Base-by-base conservation (phyloP, 2,329 filamentous ascomycete species). In the Penicillium sclerotiorum region DNA sequence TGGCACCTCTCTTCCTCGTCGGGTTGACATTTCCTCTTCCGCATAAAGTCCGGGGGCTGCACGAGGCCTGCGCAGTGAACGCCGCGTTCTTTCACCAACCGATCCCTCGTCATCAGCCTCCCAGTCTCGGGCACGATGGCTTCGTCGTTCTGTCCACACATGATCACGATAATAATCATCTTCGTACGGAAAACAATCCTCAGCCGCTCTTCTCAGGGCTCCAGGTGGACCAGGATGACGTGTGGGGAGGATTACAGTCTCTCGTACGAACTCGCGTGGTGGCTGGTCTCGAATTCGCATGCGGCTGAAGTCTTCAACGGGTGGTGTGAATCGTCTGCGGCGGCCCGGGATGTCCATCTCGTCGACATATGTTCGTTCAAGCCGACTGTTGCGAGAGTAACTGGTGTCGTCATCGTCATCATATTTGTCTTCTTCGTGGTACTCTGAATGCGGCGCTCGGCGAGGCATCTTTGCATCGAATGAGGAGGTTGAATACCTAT, bases 271-370 rank as follows among this genome's bases (percentile, higher is more conserved):
- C 20, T 72, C 70, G 17, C 68, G 66, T 8, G 57, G 59, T 8
- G 62, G 56, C 6, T 60, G 61, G 13, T 74, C 73, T 32, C 73
- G 70, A 9, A 74, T 62, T 17, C 74, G 72, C 44, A 72, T 59
- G 13, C 69, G 66, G 30, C 71, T 68, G n/a, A 69, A 62, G 23
- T 67, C 66, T 61, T 62, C 81, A 67, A 66, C 78, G 47, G 55
- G 73, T 59, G 59, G 79, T 66, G 56, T 77, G 64, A 63, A 61
- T 30, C 57, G 55, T 22, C 63, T 65, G 28, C 60, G 63, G 18
- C 50, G 58, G 33, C 55, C 56, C 27, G n/a, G n/a, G n/a, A n/a
- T n/a, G n/a, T 69, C 56, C 15, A 60, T 32, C 12, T 70, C 67
- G 11, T 66, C 61, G 15, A 68, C 65, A 22, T 61, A 56, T 17